Base-by-base conservation (phyloP, 768 basidiomycete species). In the Russula lepida region DNA sequence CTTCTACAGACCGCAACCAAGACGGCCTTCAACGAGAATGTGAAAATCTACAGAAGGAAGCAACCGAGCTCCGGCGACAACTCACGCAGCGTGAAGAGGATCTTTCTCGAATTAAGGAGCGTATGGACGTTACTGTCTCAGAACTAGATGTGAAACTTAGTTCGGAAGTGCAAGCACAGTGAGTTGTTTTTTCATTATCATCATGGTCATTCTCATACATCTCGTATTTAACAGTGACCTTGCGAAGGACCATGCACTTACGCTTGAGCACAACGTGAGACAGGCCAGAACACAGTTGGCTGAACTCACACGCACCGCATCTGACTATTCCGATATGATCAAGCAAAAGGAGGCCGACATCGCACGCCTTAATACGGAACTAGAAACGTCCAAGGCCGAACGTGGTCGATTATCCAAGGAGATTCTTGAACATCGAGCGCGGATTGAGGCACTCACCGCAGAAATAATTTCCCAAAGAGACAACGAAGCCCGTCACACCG, bases 81-180 rank as follows among this genome's bases (percentile, higher is more conserved):
- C 80, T 88, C 3, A 67, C 78, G 28, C 83, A 89, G 64, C 84
- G 86, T n/a, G 89, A 92, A 62, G 89, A 95, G 68, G 91, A 94
- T 64, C 73, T 92, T 56, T 68, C 74, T 13, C 78, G 90, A 50
- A 74, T 84, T 0, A 92, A 86, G 71, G 89, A 94, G 64, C 80
- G 90, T 50, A 81, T 84, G 69, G 90, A 93, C 51, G 58, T 73
- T 17, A 73, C 79, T 17, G 72, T 84, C 15, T 78, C 78, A 32
- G 90, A 94, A 25, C 71, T 94, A 53, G 87, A 91, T 69, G 77
- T 76, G 6, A 89, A 89, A 69, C 73, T 95, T 30, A 75, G 76
- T n/a, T 69, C 75, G 0, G 92, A 94, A 68, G 69, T 74, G 57
- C 81, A 79, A 50, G 84, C 80, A 67, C 79, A 77, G 93, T 92